phyloP scores from a whole-genome alignment of 2,329 filamentous ascomycete species.

The Zymoseptoria tritici region DNA sequence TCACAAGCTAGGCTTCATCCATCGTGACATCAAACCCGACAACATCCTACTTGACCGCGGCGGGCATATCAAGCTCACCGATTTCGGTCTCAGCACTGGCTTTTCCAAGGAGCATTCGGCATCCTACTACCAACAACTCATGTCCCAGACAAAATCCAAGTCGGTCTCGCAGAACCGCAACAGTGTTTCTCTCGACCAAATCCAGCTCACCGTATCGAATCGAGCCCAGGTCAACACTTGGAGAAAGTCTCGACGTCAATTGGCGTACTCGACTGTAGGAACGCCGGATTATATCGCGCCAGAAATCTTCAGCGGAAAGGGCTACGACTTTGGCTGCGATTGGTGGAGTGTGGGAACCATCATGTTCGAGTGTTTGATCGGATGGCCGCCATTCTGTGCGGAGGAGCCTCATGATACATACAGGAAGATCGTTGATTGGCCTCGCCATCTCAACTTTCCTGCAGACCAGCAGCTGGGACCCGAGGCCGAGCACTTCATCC shows the following conservation, averaged over 20 bases:
- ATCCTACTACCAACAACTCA: conserved; percentile 93
- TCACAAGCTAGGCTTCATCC: conserved; percentile 95
- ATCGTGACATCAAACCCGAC: conserved; percentile 98
- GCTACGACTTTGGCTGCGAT: conserved; percentile 94
- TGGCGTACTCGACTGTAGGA: conserved; percentile 97
- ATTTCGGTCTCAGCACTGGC: conserved; percentile 94
- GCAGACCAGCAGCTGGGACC: conserved; percentile 83
- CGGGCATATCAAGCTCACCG: conserved; percentile 95
- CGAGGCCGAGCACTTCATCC: conserved; percentile 86
- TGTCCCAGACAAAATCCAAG: conserved; percentile 51
- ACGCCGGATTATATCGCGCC: conserved; percentile 98
- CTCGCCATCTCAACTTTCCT: conserved; percentile 89
- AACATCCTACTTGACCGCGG: conserved; percentile 94
- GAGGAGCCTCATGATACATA: conserved; percentile 97
- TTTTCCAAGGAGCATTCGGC: conserved; percentile 98
- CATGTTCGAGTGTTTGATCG: conserved; percentile 98
- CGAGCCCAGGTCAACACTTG: conserved; percentile 97
- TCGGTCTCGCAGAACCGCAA: conserved; percentile 61
- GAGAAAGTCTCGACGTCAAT: conserved; percentile 88
- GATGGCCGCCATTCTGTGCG: conserved; percentile 97
- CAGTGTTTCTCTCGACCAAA: conserved; percentile 94
- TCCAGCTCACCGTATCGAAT: conserved; percentile 96
- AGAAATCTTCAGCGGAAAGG: conserved; percentile 94
- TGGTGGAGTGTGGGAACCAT: conserved; percentile 99
- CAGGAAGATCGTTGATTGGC: conserved; percentile 98